A percentile compares a stretch with the other conserved stretches of the same genome.
Evolutionary conservation across 768 basidiomycete species (phyloP).

Genomic region (Amanita phalloides): DNA sequence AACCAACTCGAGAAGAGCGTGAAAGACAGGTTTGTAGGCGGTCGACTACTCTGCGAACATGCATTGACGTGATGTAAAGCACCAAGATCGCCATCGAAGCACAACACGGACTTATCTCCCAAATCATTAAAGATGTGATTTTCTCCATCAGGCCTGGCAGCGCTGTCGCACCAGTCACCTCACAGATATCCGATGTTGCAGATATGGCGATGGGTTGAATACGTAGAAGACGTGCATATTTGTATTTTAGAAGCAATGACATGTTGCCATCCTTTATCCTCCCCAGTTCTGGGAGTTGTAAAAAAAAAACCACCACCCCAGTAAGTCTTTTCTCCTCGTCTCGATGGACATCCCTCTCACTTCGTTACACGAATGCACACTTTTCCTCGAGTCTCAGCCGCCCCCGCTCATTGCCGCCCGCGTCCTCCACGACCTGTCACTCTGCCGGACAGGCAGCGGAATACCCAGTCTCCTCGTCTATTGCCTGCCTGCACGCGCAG

Average conservation of each 20-base stretch:
- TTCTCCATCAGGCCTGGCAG: slow-evolving; percentile 53
- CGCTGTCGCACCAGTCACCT: slow-evolving; percentile 9
- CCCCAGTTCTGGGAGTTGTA: background rate
- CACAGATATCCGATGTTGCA: slow-evolving; percentile 26
- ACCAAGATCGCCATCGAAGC: slow-evolving; percentile 85
- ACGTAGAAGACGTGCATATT: background rate
- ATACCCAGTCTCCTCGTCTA: slow-evolving; percentile 12
- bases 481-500: slow-evolving; percentile 13
- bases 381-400: slow-evolving; percentile 12
- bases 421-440: slow-evolving; percentile 13
- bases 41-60: background rate
- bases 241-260: background rate
- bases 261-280: background rate
- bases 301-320: too few relatives aligned
- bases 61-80: slow-evolving; percentile 27
- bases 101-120: slow-evolving; percentile 88
- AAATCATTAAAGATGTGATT: slow-evolving; percentile 87
- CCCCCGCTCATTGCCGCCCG: slow-evolving; percentile 11
- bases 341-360: background rate
- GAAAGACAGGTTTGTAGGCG: slow-evolving; percentile 62
- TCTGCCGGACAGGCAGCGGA: slow-evolving; percentile 6
- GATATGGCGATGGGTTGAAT: slow-evolving; percentile 38
- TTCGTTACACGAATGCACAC: slow-evolving; percentile 11
- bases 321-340: too few relatives aligned
- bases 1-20: slow-evolving; percentile 84